These are phyloP conservation scores for Ocimum tenuiflorum DNA, from an alignment of 257 asterid genomes.

Conservation along the genomic window DNA sequence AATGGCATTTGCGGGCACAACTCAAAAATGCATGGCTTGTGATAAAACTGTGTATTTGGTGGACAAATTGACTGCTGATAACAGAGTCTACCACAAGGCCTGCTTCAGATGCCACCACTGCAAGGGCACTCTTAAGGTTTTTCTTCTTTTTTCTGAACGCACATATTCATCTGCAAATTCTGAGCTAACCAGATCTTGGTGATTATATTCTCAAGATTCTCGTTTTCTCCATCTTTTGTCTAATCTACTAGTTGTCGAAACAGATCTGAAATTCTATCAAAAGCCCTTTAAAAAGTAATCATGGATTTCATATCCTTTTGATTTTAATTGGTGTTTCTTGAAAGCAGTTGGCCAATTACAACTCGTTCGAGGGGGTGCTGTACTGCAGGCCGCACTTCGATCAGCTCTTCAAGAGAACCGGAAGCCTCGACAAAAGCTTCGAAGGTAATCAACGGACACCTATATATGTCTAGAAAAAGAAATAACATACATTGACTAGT, in stretches of 20 bases:
- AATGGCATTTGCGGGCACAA: conserved; percentile 95
- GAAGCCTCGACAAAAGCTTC: conserved; percentile 89
- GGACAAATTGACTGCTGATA: conserved; percentile 85
- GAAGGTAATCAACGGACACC: conserved; percentile 35
- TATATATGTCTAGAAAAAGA: neutral
- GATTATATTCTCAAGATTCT: too few relatives aligned
- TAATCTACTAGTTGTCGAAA: neutral
- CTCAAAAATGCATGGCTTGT: conserved; percentile 95
- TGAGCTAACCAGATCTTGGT: too few relatives aligned
- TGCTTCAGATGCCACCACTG: conserved; percentile 96
- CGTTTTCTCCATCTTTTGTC: too few relatives aligned
- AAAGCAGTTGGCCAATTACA: conserved; percentile 77
- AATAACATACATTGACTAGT: neutral
- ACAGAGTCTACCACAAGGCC: conserved; percentile 78
- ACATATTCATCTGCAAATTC: too few relatives aligned
- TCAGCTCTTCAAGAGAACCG: conserved; percentile 92
- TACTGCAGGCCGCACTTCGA: conserved; percentile 98
- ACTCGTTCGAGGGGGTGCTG: conserved; percentile 90
- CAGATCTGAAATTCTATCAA: conserved; percentile 11
- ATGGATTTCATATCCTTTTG: neutral
- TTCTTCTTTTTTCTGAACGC: neutral
- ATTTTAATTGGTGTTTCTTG: neutral
- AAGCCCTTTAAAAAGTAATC: neutral
- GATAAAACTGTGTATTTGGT: conserved; percentile 88
- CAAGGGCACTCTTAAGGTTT: conserved; percentile 84